Conservation (phyloP, 2,329 filamentous ascomycete genomes). For the Aspergillus vadensis region DNA sequence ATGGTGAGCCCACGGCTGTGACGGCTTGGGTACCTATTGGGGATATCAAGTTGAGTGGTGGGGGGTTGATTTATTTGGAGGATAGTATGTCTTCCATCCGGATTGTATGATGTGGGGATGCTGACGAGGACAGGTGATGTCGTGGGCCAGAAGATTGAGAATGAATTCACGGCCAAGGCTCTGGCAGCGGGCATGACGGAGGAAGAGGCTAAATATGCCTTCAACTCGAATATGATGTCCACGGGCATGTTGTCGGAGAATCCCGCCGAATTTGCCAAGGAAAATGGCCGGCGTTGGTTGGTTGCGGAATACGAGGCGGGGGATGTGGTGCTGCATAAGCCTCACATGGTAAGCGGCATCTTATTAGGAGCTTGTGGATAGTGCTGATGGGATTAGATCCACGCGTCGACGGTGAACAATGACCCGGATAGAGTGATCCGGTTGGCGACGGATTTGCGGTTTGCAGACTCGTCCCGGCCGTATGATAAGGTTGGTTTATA, state of each 20-base stretch:
- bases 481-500: conserved; percentile 48
- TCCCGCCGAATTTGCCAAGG: conserved; percentile 48
- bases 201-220: conserved; percentile 54
- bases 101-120: not conserved
- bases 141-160: conserved; percentile 55
- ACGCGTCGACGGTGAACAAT: conserved; percentile 59
- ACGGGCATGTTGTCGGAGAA: conserved; percentile 57
- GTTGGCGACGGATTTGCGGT: conserved; percentile 59
- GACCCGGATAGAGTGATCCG: conserved; percentile 56
- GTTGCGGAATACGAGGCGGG: conserved; percentile 58
- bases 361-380: not conserved
- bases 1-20: conserved; percentile 57
- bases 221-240: conserved; percentile 63
- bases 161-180: conserved; percentile 45
- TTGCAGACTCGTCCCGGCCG: conserved; percentile 54
- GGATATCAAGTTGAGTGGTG: conserved; percentile 56
- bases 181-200: conserved; percentile 53
- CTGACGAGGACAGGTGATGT: conserved; percentile 37
- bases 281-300: conserved; percentile 52
- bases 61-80: conserved; percentile 63
- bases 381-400: conserved; percentile 47
- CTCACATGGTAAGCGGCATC: conserved; percentile 34
- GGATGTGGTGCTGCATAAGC: conserved; percentile 50
- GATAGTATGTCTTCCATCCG: conserved; percentile 28
- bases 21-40: conserved; percentile 63